These are phyloP conservation scores for Emericellopsis terricola DNA, from an alignment of 495 filamentous ascomycete genomes.

Conservation along the genomic window DNA sequence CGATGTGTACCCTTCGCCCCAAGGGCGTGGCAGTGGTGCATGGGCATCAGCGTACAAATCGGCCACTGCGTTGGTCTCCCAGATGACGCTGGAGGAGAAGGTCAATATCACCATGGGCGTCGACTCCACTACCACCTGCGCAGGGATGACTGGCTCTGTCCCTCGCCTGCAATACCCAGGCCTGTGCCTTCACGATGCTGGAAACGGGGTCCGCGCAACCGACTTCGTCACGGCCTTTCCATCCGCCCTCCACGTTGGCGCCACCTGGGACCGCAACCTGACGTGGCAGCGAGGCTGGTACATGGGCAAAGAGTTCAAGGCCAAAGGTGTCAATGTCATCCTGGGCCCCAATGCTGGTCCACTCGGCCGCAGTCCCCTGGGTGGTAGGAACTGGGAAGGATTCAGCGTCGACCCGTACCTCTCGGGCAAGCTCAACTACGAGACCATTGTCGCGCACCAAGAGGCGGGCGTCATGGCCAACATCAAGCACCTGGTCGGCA, in stretches of 20 bases:
- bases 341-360: constrained; percentile 48
- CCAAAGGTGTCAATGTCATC: constrained; percentile 46
- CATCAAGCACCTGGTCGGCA: constrained; percentile 43
- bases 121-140: constrained; percentile 25
- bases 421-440: constrained; percentile 22
- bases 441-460: constrained; percentile 32
- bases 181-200: constrained; percentile 45
- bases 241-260: constrained; percentile 37
- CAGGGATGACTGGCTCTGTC: constrained; percentile 32
- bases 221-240: constrained; percentile 44
- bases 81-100: constrained; percentile 42
- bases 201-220: constrained; percentile 37
- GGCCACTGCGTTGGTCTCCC: constrained; percentile 32
- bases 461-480: constrained; percentile 33
- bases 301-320: constrained; percentile 40
- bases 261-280: constrained; percentile 37
- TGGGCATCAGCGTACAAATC: constrained; percentile 34
- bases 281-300: constrained; percentile 25
- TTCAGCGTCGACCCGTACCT: constrained; percentile 33
- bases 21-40: too few relatives aligned
- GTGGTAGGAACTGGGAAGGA: constrained; percentile 41
- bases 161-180: constrained; percentile 40
- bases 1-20: too few relatives aligned
- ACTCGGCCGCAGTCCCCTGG: constrained; percentile 28
- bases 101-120: constrained; percentile 34